These are phyloP conservation scores for Trapa bicornis DNA, from an alignment of 345 rosid genomes.

Conservation along the genomic window DNA sequence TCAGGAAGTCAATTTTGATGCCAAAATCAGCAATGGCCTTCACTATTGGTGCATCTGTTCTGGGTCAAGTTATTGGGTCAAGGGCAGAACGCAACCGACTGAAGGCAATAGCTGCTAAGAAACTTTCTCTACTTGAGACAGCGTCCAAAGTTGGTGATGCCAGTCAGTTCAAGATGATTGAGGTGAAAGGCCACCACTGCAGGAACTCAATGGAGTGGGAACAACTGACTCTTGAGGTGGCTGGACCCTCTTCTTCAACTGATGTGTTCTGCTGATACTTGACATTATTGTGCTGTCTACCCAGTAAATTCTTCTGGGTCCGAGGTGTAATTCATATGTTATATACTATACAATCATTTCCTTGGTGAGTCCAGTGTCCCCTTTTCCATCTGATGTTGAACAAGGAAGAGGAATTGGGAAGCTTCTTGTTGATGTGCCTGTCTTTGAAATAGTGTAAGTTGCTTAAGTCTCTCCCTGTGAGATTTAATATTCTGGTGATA, in stretches of 20 bases:
- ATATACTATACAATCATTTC: neutral
- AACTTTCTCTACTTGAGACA: constrained; percentile 13
- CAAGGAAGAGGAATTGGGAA: neutral
- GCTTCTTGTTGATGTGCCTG: neutral
- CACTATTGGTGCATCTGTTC: constrained; percentile 73
- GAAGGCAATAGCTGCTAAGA: constrained; percentile 39
- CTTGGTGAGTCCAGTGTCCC: neutral
- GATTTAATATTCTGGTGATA: neutral
- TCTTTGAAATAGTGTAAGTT: neutral
- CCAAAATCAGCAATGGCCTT: constrained; percentile 92
- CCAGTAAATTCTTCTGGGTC: neutral
- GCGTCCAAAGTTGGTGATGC: constrained; percentile 7
- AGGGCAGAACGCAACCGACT: constrained; percentile 83
- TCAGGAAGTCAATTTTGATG: constrained; percentile 84
- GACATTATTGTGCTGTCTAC: neutral
- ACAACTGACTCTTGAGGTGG: constrained; percentile 22
- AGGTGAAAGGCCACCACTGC: constrained; percentile 18
- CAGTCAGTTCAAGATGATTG: constrained; percentile 14
- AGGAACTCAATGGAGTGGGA: constrained; percentile 28
- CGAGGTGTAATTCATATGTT: neutral
- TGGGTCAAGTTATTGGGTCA: constrained; percentile 93
- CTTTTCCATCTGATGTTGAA: neutral
- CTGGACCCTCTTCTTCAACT: constrained; percentile 24
- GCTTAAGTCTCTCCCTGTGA: neutral
- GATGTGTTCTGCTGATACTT: constrained; percentile 15